Conservation (phyloP, 805 yeast species). For the Isabelozyma gotoi region DNA sequence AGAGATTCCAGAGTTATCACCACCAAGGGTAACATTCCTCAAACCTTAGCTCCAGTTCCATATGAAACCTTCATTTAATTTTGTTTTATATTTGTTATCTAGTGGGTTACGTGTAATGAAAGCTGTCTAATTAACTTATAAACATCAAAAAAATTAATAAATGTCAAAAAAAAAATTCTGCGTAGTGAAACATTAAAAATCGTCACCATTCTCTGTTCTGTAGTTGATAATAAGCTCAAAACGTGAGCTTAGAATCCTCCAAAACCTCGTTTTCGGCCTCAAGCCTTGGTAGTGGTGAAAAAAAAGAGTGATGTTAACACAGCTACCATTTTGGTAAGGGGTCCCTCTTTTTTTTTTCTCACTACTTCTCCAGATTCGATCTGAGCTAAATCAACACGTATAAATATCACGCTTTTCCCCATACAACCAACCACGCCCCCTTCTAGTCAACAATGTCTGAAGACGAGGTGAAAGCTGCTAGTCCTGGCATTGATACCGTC, state of each 20-base stretch:
- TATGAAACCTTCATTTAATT: constrained; percentile 98
- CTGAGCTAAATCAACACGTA: too few species aligned
- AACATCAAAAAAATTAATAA: neutral
- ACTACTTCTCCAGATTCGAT: too few species aligned
- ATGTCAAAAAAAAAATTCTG: neutral
- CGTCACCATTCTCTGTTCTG: too few species aligned
- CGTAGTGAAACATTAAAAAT: too few species aligned
- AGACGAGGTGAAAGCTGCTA: neutral
- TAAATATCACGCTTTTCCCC: neutral
- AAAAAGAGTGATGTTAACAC: too few species aligned
- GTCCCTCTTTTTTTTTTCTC: too few species aligned
- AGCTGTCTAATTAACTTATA: neutral
- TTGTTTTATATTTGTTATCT: neutral
- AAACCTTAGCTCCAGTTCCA: constrained; percentile 98
- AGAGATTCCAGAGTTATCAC: constrained; percentile 87
- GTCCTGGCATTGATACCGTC: neutral
- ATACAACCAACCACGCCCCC: too few species aligned
- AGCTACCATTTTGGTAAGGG: too few species aligned
- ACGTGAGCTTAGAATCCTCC: too few species aligned
- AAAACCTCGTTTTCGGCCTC: too few species aligned
- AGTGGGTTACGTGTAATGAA: neutral
- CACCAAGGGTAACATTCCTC: constrained; percentile 83
- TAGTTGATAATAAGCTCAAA: too few species aligned
- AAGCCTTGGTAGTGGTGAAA: too few species aligned
- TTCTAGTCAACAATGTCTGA: neutral